Evolutionary conservation across 257 asterid genomes (phyloP).

Genomic region (Jasminum sambac): DNA sequence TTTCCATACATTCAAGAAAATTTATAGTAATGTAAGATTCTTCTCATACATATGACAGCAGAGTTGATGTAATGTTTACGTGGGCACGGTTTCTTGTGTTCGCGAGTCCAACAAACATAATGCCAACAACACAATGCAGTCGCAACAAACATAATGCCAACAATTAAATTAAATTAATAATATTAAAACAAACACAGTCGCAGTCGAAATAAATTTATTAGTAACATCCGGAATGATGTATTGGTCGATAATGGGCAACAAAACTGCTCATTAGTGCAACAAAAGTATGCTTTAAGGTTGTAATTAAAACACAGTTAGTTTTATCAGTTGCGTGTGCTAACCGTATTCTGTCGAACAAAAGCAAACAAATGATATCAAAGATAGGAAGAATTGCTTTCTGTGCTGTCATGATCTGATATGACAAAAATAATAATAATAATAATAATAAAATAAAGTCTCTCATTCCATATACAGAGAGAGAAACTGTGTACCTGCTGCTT

Average conservation of each 20-base stretch:
- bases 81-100: too few species aligned
- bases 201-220: too few species aligned
- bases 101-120: too few species aligned
- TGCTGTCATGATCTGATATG: slow-evolving; percentile 44
- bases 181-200: not conserved
- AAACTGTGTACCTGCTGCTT: slow-evolving; percentile 24
- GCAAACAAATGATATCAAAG: slow-evolving; percentile 22
- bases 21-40: not conserved
- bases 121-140: not conserved
- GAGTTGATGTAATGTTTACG: too few species aligned
- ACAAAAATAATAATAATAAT: slow-evolving; percentile 8
- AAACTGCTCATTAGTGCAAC: too few species aligned
- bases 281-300: too few species aligned
- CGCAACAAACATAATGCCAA: slow-evolving; percentile 9
- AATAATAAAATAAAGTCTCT: slow-evolving; percentile 17
- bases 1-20: too few species aligned
- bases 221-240: too few species aligned
- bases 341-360: slow-evolving; percentile 17
- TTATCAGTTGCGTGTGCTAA: not conserved
- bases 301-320: too few species aligned
- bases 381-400: slow-evolving; percentile 34
- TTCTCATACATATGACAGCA: too few species aligned
- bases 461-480: slow-evolving; percentile 26
- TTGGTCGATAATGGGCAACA: too few species aligned
- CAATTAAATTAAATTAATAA: not conserved